A percentile compares a stretch with the other conserved stretches of the same genome.
Evolutionary conservation across 306 rosid genomes (phyloP).

Genomic region (Abrus precatorius): DNA sequence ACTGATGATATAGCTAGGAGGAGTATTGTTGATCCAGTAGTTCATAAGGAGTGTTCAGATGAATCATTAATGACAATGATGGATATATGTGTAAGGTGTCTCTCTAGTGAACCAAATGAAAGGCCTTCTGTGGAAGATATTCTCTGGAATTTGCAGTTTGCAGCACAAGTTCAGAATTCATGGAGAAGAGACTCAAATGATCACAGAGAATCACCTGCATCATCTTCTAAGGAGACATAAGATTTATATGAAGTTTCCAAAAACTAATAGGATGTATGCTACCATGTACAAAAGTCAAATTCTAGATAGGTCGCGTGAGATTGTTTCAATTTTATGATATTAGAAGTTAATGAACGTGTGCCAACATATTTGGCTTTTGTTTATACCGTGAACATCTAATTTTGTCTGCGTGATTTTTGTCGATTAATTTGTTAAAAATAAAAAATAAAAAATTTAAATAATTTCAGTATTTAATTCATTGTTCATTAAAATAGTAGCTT

Average conservation of each 20-base stretch:
- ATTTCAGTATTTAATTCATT: no score
- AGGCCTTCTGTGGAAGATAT: constrained; percentile 92
- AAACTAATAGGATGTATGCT: constrained; percentile 30
- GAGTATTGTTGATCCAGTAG: constrained; percentile 80
- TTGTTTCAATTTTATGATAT: constrained; percentile 27
- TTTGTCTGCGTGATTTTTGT: neutral
- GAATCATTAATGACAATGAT: constrained; percentile 80
- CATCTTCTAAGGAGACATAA: constrained; percentile 51
- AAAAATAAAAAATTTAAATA: no score
- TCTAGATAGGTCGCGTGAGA: constrained; percentile 15
- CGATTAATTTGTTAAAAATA: no score
- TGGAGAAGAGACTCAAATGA: constrained; percentile 60
- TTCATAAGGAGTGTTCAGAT: constrained; percentile 85
- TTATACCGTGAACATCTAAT: neutral
- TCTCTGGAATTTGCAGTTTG: constrained; percentile 96
- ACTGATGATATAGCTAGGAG: constrained; percentile 75
- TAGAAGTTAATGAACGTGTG: neutral
- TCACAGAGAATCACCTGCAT: constrained; percentile 53
- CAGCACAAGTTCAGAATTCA: constrained; percentile 87
- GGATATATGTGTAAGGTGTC: constrained; percentile 91
- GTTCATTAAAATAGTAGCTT: no score
- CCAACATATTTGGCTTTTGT: neutral
- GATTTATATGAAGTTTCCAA: constrained; percentile 25
- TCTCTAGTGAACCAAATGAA: constrained; percentile 60
- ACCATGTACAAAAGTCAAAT: constrained; percentile 45